A percentile compares a stretch with the other conserved stretches of the same genome.
These are phyloP conservation scores for Nemophila menziesii DNA, from an alignment of 257 asterid genomes.

Conservation along the genomic window DNA sequence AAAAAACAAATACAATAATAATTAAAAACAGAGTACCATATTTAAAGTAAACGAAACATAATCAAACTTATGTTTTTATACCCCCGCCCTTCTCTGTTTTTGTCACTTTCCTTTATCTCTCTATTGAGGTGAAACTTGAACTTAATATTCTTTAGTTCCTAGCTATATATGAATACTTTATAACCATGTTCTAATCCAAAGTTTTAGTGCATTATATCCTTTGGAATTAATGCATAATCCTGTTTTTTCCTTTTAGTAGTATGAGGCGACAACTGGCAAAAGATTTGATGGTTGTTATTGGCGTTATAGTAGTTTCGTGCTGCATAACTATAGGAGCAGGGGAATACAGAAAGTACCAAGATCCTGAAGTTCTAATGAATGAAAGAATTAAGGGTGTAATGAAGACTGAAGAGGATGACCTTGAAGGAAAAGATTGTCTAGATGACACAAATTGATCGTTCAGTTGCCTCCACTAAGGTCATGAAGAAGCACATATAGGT, in stretches of 20 bases:
- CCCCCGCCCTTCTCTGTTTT: background rate
- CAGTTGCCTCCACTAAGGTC: slow-evolving; percentile 39
- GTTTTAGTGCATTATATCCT: too few species aligned
- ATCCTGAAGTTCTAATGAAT: slow-evolving; percentile 32
- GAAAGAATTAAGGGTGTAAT: slow-evolving; percentile 45
- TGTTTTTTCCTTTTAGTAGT: slow-evolving; percentile 6
- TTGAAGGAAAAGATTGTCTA: slow-evolving; percentile 65
- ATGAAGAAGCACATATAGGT: slow-evolving; percentile 47
- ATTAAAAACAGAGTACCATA: too few species aligned
- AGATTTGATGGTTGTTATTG: slow-evolving; percentile 12
- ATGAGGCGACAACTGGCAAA: slow-evolving; percentile 28
- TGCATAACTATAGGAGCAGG: slow-evolving; percentile 25
- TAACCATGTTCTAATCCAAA: too few species aligned
- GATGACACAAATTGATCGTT: slow-evolving; percentile 56
- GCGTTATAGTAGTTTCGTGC: slow-evolving; percentile 23
- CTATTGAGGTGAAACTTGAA: too few species aligned
- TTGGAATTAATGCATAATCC: too few species aligned
- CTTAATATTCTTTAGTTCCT: background rate
- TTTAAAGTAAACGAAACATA: too few species aligned
- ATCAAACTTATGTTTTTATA: too few species aligned
- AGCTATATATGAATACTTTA: background rate
- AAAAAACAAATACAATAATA: too few species aligned
- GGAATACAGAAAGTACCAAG: slow-evolving; percentile 43
- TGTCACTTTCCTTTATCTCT: too few species aligned
- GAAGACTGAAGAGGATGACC: slow-evolving; percentile 51